phyloP scores from a whole-genome alignment of 2,329 filamentous ascomycete species.

The Fusarium buxicola region DNA sequence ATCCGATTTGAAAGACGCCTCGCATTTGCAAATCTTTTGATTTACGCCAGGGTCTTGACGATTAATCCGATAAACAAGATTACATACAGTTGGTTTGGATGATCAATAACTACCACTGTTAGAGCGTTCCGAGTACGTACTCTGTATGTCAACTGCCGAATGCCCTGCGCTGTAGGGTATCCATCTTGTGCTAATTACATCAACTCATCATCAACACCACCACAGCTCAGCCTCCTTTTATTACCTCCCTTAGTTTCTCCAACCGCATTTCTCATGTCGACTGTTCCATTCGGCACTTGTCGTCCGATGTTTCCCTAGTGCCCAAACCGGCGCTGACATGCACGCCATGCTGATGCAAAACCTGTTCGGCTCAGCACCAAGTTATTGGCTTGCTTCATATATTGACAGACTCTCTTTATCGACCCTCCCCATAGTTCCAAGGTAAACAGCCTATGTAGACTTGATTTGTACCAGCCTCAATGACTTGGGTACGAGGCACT shows the following conservation, averaged over 20 bases:
- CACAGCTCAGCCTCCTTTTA: constrained; percentile 1
- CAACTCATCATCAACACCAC: not conserved
- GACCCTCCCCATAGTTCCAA: too few relatives aligned
- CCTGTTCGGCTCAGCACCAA: constrained; percentile 14
- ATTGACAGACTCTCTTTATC: too few relatives aligned
- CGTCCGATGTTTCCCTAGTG: constrained; percentile 14
- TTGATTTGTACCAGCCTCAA: too few relatives aligned
- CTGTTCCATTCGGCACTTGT: constrained; percentile 5
- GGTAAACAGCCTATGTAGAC: too few relatives aligned
- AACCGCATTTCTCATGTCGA: constrained; percentile 14
- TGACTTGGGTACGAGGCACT: too few relatives aligned
- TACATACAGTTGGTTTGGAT: not conserved
- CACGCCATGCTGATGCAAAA: constrained; percentile 10
- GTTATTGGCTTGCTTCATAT: too few relatives aligned
- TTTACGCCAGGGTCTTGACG: not conserved
- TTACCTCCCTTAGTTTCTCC: not conserved
- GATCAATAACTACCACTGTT: not conserved
- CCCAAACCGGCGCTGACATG: constrained; percentile 28
- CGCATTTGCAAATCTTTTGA: not conserved
- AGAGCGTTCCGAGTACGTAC: too few relatives aligned
- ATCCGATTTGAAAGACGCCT: not conserved
- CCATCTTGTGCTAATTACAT: not conserved
- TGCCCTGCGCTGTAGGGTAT: not conserved
- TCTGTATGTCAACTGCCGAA: too few relatives aligned
- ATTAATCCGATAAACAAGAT: not conserved